Conservation (phyloP, 2,329 filamentous ascomycete species). For the Arthrinium phaeospermum region DNA sequence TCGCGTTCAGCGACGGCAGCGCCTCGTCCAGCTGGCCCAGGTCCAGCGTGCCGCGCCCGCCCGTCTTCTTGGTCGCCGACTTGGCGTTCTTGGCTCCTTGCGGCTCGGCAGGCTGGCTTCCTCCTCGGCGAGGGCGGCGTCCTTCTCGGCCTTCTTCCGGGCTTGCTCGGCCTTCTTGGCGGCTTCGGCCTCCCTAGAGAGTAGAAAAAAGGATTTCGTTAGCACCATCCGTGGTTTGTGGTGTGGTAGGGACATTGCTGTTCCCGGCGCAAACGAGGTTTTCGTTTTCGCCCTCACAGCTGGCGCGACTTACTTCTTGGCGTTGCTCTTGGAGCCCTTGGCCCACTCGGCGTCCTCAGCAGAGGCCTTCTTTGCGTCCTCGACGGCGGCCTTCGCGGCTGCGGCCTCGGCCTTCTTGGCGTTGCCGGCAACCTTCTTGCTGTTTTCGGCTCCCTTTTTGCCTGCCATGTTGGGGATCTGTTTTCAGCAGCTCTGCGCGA, state of each 20-base stretch:
- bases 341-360: constrained; percentile 80
- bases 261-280: neutral
- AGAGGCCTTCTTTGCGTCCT: constrained; percentile 68
- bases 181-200: constrained; percentile 76
- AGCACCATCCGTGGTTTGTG: neutral
- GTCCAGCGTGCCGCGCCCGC: constrained; percentile 66
- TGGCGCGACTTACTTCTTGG: constrained; percentile 77
- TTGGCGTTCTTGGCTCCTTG: constrained; percentile 70
- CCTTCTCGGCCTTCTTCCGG: constrained; percentile 90
- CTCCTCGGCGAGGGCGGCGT: constrained; percentile 82
- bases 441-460: constrained; percentile 78
- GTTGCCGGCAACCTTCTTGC: constrained; percentile 89
- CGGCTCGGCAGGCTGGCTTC: constrained; percentile 69
- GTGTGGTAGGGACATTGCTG: neutral
- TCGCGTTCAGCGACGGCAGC: constrained; percentile 72
- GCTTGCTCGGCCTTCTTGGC: constrained; percentile 82
- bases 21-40: constrained; percentile 75
- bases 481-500: neutral
- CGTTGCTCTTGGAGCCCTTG: constrained; percentile 81
- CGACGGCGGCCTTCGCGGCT: constrained; percentile 76
- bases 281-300: neutral
- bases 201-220: neutral
- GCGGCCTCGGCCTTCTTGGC: constrained; percentile 91
- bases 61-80: constrained; percentile 69
- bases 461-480: constrained; percentile 62